Conservation (phyloP, 2,329 filamentous ascomycete species). For the Alternaria solani region DNA sequence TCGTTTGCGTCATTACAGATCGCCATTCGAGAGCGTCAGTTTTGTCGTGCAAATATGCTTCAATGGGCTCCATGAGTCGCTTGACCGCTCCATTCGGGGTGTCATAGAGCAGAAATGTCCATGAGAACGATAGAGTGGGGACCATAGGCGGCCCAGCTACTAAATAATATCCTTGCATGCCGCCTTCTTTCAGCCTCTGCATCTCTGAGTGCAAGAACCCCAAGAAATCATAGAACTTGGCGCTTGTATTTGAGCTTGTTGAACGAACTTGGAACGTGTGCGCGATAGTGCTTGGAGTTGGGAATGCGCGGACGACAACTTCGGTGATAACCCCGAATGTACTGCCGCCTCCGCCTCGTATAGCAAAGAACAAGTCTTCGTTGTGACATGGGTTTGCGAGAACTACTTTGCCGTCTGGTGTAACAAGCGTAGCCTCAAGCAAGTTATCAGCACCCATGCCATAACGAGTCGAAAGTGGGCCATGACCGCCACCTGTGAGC, state of each 20-base stretch:
- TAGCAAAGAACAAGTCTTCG: slow-evolving; percentile 52
- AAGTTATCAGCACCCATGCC: slow-evolving; percentile 27
- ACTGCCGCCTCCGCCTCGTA: slow-evolving; percentile 53
- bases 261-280: slow-evolving; percentile 28
- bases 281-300: slow-evolving; percentile 41
- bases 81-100: slow-evolving; percentile 31
- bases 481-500: slow-evolving; percentile 60
- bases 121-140: slow-evolving; percentile 24
- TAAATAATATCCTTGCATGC: slow-evolving; percentile 40
- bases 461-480: slow-evolving; percentile 49
- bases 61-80: slow-evolving; percentile 26
- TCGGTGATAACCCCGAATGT: slow-evolving; percentile 53
- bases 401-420: slow-evolving; percentile 17
- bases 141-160: slow-evolving; percentile 31
- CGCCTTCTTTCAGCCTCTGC: slow-evolving; percentile 34
- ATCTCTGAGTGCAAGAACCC: slow-evolving; percentile 35
- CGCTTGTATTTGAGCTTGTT: slow-evolving; percentile 8
- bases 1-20: slow-evolving; percentile 12
- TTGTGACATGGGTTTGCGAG: slow-evolving; percentile 35
- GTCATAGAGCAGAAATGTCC: slow-evolving; percentile 33
- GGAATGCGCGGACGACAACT: slow-evolving; percentile 28
- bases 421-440: slow-evolving; percentile 32
- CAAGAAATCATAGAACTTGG: slow-evolving; percentile 30
- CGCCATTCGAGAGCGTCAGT: slow-evolving; percentile 24
- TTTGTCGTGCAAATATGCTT: slow-evolving; percentile 17